phyloP scores from a whole-genome alignment of 129 eudicot genomes.

The Flaveria trinervia region DNA sequence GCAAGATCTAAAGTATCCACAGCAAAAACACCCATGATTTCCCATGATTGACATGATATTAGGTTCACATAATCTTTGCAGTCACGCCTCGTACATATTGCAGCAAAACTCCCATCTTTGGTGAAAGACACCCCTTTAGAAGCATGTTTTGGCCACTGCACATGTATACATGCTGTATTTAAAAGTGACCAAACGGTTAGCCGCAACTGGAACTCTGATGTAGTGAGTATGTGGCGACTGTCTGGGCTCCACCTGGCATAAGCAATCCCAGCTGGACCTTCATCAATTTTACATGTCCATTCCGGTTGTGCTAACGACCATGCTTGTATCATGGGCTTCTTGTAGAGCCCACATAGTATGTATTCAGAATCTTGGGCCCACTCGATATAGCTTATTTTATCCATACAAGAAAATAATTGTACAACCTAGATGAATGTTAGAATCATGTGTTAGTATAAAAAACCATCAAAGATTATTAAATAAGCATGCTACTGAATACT shows the following conservation, averaged over 20 bases:
- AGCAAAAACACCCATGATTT: conserved; percentile 91
- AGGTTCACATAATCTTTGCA: conserved; percentile 93
- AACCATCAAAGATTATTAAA: not conserved
- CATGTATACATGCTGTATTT: conserved; percentile 93
- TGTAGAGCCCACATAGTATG: conserved; percentile 89
- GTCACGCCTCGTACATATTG: conserved; percentile 95
- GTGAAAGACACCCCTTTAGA: conserved; percentile 96
- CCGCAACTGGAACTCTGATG: conserved; percentile 88
- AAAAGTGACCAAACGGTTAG: conserved; percentile 93
- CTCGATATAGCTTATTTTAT: conserved; percentile 85
- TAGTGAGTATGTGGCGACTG: conserved; percentile 98
- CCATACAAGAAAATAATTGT: conserved; percentile 87
- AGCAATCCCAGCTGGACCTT: conserved; percentile 96
- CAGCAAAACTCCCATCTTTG: conserved; percentile 93
- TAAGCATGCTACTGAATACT: not conserved
- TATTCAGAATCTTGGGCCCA: conserved; percentile 99
- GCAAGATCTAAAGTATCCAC: conserved; percentile 93
- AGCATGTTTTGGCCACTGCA: conserved; percentile 95
- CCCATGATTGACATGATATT: conserved; percentile 91
- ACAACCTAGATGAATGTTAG: conserved; percentile 60
- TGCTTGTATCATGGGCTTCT: conserved; percentile 89
- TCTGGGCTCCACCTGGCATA: conserved; percentile 99
- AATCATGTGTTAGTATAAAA: conserved; percentile 2
- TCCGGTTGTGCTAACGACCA: conserved; percentile 98
- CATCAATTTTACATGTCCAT: conserved; percentile 99